Conservation (phyloP, 2,329 filamentous ascomycete species). For the Talaromyces sp. region DNA sequence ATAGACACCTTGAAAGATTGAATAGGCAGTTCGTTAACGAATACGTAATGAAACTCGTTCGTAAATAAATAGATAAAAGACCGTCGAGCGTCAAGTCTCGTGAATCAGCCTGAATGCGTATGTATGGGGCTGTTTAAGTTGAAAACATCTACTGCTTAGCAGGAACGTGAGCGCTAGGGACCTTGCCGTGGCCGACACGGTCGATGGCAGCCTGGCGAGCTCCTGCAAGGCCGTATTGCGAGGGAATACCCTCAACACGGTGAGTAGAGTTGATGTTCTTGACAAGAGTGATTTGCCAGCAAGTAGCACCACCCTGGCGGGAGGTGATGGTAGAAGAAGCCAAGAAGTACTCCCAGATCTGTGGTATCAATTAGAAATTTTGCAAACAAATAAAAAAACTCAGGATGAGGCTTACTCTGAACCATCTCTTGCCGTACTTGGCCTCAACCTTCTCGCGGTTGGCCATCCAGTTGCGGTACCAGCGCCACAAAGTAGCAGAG, state of each 20-base stretch:
- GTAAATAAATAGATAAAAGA: not conserved
- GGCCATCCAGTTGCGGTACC: slow-evolving; percentile 98
- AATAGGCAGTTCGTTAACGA: slow-evolving; percentile 2
- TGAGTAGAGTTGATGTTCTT: slow-evolving; percentile 90
- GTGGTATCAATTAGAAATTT: slow-evolving; percentile 17
- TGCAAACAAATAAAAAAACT: not conserved
- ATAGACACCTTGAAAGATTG: not conserved
- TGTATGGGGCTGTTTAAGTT: not conserved
- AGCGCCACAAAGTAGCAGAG: slow-evolving; percentile 92
- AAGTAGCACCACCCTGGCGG: slow-evolving; percentile 78
- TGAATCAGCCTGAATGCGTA: not conserved
- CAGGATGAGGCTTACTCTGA: slow-evolving; percentile 65
- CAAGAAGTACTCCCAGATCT: slow-evolving; percentile 92
- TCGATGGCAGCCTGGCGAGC: slow-evolving; percentile 56
- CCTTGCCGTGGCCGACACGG: slow-evolving; percentile 33
- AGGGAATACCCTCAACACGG: slow-evolving; percentile 70
- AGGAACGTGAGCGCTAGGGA: slow-evolving; percentile 38
- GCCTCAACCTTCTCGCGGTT: slow-evolving; percentile 89
- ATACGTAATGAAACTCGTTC: not conserved
- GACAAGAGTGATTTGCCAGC: slow-evolving; percentile 81
- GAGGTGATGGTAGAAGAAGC: slow-evolving; percentile 81
- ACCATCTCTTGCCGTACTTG: slow-evolving; percentile 96
- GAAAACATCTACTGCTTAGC: slow-evolving; percentile 12
- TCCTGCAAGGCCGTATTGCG: slow-evolving; percentile 67
- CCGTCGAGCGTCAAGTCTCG: slow-evolving; percentile 8